Percentiles rank a stretch among this genome's conserved stretches.
These are phyloP conservation scores for Citrullus amarus DNA, from an alignment of 306 rosid species.

Conservation along the genomic window DNA sequence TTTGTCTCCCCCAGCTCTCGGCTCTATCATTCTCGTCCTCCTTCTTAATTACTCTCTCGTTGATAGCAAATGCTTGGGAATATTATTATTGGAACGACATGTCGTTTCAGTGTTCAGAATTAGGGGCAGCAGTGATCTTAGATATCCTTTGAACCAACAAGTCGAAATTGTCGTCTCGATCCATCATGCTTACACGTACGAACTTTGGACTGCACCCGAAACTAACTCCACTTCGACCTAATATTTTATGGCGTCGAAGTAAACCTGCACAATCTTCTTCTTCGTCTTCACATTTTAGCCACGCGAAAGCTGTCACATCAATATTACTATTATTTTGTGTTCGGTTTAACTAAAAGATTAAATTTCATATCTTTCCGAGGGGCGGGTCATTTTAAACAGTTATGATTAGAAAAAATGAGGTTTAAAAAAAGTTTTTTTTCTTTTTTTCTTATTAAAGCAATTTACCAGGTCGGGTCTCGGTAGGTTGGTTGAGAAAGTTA, in stretches of 20 bases:
- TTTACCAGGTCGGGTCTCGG: slow-evolving; percentile 54
- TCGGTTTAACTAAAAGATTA: too few relatives aligned
- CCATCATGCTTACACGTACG: slow-evolving; percentile 32
- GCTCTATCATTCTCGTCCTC: not conserved
- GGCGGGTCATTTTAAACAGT: too few relatives aligned
- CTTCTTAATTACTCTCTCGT: not conserved
- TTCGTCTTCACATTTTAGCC: slow-evolving; percentile 24
- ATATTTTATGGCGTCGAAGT: slow-evolving; percentile 13
- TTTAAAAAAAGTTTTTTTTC: too few relatives aligned
- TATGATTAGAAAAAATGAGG: too few relatives aligned
- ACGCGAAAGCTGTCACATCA: slow-evolving; percentile 23
- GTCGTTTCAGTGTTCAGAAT: not conserved
- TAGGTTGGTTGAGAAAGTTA: slow-evolving; percentile 24
- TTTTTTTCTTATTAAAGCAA: too few relatives aligned
- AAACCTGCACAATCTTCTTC: slow-evolving; percentile 26
- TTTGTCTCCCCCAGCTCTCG: not conserved
- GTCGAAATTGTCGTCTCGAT: slow-evolving; percentile 26
- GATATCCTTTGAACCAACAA: slow-evolving; percentile 27
- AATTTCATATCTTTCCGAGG: too few relatives aligned
- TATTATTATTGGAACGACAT: not conserved
- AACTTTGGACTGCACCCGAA: slow-evolving; percentile 19
- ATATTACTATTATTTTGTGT: too few relatives aligned
- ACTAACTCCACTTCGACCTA: slow-evolving; percentile 23
- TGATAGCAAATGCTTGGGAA: not conserved
- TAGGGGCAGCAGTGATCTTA: not conserved